A percentile compares a stretch with the other conserved stretches of the same genome.
These are phyloP conservation scores for Rehmannia glutinosa DNA, from an alignment of 257 asterid genomes.

Conservation along the genomic window DNA sequence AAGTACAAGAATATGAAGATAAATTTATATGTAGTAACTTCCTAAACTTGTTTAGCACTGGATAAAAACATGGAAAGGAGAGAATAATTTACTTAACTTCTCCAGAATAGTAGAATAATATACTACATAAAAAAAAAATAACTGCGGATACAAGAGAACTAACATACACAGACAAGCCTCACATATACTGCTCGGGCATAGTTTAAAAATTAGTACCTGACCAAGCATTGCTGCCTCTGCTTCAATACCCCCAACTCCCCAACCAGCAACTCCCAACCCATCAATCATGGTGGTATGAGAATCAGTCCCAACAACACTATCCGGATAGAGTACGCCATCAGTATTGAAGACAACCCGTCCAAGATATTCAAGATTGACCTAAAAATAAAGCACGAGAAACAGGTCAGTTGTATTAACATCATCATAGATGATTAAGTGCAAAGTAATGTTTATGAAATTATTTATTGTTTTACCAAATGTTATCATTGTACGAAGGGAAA, in stretches of 20 bases:
- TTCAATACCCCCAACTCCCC: slow-evolving; percentile 99
- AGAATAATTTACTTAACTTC: not conserved
- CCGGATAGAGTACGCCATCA: slow-evolving; percentile 85
- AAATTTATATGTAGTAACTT: not conserved
- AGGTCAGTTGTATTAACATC: not conserved
- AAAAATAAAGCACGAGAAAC: slow-evolving; percentile 12
- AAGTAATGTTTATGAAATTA: not conserved
- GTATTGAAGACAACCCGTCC: slow-evolving; percentile 88
- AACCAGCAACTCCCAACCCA: slow-evolving; percentile 95
- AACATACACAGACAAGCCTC: not conserved
- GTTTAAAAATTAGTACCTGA: slow-evolving; percentile 48
- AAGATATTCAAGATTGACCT: slow-evolving; percentile 96
- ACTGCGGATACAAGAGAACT: not conserved
- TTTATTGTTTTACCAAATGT: not conserved
- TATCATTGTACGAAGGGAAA: slow-evolving; percentile 5
- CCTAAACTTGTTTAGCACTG: not conserved
- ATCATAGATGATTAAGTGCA: not conserved
- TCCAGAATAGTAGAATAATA: not conserved
- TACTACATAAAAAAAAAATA: not conserved
- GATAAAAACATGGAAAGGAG: not conserved
- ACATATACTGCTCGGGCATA: not conserved
- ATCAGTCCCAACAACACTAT: slow-evolving; percentile 96
- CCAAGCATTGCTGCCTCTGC: slow-evolving; percentile 99
- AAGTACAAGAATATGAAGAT: not conserved
- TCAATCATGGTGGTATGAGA: slow-evolving; percentile 98